Conservation (phyloP, 1,284 basidiomycete species). For the Rhodofomes roseus region DNA sequence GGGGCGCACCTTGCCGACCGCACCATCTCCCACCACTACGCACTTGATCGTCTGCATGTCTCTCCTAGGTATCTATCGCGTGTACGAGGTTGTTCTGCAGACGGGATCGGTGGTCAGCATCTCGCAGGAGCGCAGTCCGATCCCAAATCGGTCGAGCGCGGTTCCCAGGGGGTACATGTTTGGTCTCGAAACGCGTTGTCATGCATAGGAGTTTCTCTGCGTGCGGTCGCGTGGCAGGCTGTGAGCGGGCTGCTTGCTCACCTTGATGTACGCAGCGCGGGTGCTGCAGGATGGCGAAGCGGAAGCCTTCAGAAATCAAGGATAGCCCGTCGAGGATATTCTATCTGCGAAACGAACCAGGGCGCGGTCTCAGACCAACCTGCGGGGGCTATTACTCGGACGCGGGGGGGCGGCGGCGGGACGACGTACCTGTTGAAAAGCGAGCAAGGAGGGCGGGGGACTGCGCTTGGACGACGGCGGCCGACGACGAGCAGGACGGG, state of each 20-base stretch:
- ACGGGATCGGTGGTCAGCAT: background rate
- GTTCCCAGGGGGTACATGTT: background rate
- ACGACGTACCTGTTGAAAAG: constrained; percentile 10
- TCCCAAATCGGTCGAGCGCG: constrained; percentile 3
- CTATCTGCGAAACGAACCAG: constrained; percentile 18
- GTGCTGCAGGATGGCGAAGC: background rate
- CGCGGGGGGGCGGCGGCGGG: background rate
- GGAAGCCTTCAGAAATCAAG: constrained; percentile 10
- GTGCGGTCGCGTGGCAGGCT: constrained; percentile 5
- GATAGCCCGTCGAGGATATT: constrained; percentile 11
- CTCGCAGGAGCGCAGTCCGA: constrained; percentile 7
- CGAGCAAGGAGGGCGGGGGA: constrained; percentile 7
- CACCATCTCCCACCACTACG: constrained; percentile 99
- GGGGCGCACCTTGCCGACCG: constrained; percentile 91
- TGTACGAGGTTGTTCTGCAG: constrained; percentile 9
- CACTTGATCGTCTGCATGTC: constrained; percentile 97
- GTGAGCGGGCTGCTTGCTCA: constrained; percentile 8
- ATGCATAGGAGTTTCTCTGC: constrained; percentile 4
- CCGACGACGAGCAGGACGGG: constrained; percentile 13
- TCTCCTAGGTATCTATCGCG: constrained; percentile 25
- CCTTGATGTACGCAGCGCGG: constrained; percentile 18
- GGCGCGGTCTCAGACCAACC: constrained; percentile 12
- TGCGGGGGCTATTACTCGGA: constrained; percentile 8
- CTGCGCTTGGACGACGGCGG: constrained; percentile 13
- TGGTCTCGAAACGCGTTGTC: constrained; percentile 1